Evolutionary conservation across 768 basidiomycete species (phyloP).

Genomic region (Pleurotus tuoliensis): DNA sequence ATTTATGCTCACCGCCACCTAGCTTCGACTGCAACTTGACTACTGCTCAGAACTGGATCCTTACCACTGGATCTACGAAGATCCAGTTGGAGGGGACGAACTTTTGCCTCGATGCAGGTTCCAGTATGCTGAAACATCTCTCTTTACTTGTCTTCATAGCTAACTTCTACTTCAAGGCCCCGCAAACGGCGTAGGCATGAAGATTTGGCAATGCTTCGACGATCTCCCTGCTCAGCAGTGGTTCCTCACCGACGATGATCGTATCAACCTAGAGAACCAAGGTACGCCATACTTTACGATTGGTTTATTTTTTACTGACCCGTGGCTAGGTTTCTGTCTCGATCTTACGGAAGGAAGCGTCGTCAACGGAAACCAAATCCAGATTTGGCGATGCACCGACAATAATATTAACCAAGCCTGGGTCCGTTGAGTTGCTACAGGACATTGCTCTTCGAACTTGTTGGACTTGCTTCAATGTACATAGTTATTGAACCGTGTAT

Average conservation of each 20-base stretch:
- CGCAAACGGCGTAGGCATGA: constrained; percentile 6
- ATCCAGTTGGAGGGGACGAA: constrained; percentile 21
- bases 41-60: constrained; percentile 27
- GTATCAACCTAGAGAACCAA: background rate
- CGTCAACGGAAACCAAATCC: constrained; percentile 2
- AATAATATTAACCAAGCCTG: constrained; percentile 4
- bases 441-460: background rate
- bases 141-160: background rate
- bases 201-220: constrained; percentile 5
- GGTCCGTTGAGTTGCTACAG: background rate
- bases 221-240: constrained; percentile 5
- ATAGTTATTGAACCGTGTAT: too few relatives aligned
- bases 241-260: constrained; percentile 5
- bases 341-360: background rate
- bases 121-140: constrained; percentile 16
- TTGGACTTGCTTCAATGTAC: too few relatives aligned
- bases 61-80: constrained; percentile 24
- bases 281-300: background rate
- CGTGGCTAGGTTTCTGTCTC: background rate
- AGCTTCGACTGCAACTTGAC: constrained; percentile 32
- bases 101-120: constrained; percentile 34
- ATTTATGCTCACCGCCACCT: background rate
- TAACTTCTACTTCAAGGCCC: background rate
- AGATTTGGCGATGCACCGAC: constrained; percentile 5
- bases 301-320: background rate